Conservation (phyloP, 495 filamentous ascomycete genomes). For the Penicillium arizonense region DNA sequence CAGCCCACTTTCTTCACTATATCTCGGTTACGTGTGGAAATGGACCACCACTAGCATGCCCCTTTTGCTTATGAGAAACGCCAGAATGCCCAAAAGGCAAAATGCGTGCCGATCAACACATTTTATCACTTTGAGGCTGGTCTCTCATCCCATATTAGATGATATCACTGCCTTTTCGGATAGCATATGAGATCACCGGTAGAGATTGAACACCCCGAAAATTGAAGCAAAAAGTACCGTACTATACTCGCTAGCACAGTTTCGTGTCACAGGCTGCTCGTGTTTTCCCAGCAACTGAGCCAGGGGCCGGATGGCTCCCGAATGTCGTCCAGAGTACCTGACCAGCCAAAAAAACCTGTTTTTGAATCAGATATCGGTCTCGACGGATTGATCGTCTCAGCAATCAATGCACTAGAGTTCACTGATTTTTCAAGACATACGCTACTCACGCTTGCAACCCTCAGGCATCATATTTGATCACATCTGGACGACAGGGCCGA, state of each 20-base stretch:
- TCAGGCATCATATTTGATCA: too few relatives aligned
- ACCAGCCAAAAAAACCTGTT: conserved; percentile 3
- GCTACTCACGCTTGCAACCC: background rate
- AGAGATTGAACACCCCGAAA: background rate
- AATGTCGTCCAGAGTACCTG: background rate
- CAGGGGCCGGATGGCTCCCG: background rate
- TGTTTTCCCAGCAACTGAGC: background rate
- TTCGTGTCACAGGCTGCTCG: background rate
- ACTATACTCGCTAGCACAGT: background rate
- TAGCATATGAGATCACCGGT: conserved; percentile 1
- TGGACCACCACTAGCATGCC: background rate
- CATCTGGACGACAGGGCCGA: too few relatives aligned
- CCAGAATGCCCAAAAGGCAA: background rate
- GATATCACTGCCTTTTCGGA: conserved; percentile 2
- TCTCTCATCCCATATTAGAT: background rate
- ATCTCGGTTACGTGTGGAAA: background rate
- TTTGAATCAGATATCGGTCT: background rate
- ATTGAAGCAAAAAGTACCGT: background rate
- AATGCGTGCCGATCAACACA: background rate
- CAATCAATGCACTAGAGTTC: background rate
- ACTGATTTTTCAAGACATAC: background rate
- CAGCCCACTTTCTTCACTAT: background rate
- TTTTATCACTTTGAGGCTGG: background rate
- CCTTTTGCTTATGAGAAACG: background rate
- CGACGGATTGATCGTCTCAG: background rate